A percentile compares a stretch with the other conserved stretches of the same genome.
phyloP scores from a whole-genome alignment of 176 grass and related monocot species.

The Ensete ventricosum region DNA sequence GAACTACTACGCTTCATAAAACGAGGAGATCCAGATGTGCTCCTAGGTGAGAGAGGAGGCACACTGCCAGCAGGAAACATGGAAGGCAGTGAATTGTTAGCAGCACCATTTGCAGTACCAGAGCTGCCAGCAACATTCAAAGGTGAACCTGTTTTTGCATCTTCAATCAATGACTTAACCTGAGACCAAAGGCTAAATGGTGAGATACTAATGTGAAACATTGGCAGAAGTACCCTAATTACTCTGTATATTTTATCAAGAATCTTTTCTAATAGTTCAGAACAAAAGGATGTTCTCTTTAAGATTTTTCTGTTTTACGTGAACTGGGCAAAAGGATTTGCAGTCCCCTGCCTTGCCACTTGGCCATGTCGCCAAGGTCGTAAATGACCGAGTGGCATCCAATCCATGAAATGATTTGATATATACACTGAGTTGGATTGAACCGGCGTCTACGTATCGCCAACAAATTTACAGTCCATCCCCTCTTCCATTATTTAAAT shows the following conservation, averaged over 20 bases:
- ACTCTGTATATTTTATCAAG: neutral
- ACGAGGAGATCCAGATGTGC: slow-evolving; percentile 44
- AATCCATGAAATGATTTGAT: no score
- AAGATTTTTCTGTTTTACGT: no score
- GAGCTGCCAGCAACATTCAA: slow-evolving; percentile 10
- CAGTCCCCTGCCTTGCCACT: no score
- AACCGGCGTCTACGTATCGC: no score
- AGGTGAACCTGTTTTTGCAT: slow-evolving; percentile 36
- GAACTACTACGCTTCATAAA: slow-evolving; percentile 43
- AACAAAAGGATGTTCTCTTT: no score
- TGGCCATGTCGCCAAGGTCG: no score
- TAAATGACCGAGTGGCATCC: no score
- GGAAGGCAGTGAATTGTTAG: slow-evolving; percentile 39
- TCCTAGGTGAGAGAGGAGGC: slow-evolving; percentile 84
- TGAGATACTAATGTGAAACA: neutral
- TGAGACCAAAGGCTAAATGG: slow-evolving; percentile 10
- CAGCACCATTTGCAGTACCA: slow-evolving; percentile 21
- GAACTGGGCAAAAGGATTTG: no score
- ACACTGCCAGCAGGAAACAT: slow-evolving; percentile 61
- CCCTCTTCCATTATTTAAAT: no score
- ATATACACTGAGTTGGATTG: no score
- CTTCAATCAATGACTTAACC: slow-evolving; percentile 44
- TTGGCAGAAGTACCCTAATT: neutral
- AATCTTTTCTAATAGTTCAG: no score
- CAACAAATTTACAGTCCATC: no score